Percentiles rank a stretch among this genome's conserved stretches.
phyloP scores from a whole-genome alignment of 805 yeast species.

The Cyberlindnera euphorbiiphila region DNA sequence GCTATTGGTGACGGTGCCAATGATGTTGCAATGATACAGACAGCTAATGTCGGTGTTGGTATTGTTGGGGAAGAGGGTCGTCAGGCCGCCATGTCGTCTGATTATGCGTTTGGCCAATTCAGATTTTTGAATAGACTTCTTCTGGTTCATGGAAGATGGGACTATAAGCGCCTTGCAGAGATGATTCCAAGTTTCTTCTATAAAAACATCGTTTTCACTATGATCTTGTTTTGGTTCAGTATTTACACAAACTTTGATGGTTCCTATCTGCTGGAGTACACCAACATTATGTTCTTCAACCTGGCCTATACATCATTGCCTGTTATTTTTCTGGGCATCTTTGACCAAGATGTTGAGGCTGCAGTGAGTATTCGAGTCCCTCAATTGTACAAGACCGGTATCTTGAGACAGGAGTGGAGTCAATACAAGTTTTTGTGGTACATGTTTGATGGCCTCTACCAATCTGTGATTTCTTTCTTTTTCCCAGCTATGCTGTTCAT shows the following conservation, averaged over 20 bases:
- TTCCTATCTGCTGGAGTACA: conserved; percentile 71
- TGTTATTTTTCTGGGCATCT: conserved; percentile 69
- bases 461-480: conserved; percentile 67
- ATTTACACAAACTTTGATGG: conserved; percentile 75
- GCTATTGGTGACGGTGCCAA: conserved; percentile 90
- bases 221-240: conserved; percentile 79
- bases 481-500: conserved; percentile 62
- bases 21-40: conserved; percentile 89
- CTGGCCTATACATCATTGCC: conserved; percentile 83
- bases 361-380: conserved; percentile 69
- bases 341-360: conserved; percentile 78
- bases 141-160: conserved; percentile 83
- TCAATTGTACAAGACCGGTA: conserved; percentile 70
- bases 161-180: conserved; percentile 74
- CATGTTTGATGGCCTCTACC: conserved; percentile 75
- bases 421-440: conserved; percentile 65
- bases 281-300: conserved; percentile 75
- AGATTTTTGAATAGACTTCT: conserved; percentile 63
- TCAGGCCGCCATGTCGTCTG: conserved; percentile 86
- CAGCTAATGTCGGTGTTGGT: conserved; percentile 86
- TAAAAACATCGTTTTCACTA: conserved; percentile 71
- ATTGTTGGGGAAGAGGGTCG: conserved; percentile 91
- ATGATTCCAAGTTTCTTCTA: conserved; percentile 82
- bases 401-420: conserved; percentile 67
- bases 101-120: conserved; percentile 82